Percentiles rank a stretch among this genome's conserved stretches.
These are phyloP conservation scores for Aspergillus pseudotamarii DNA, from an alignment of 2,329 filamentous ascomycete genomes.

Conservation along the genomic window DNA sequence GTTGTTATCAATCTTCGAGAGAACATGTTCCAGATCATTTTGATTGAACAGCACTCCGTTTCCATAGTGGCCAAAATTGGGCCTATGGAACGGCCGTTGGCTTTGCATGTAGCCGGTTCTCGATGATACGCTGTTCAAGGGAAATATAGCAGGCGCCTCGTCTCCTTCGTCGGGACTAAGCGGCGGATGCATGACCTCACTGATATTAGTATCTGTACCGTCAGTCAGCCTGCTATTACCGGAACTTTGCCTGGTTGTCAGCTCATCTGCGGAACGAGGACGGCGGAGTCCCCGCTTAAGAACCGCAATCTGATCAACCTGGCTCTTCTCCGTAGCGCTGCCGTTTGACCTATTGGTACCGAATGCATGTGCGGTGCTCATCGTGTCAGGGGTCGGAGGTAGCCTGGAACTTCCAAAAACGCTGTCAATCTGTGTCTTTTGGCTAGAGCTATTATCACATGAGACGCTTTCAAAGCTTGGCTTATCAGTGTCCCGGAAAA, in stretches of 20 bases:
- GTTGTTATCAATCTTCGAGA: conserved; percentile 26
- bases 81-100: conserved; percentile 27
- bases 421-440: conserved; percentile 32
- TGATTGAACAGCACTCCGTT: conserved; percentile 26
- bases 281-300: conserved; percentile 27
- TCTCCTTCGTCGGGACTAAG: conserved; percentile 21
- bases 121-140: conserved; percentile 31
- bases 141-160: conserved; percentile 35
- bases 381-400: conserved; percentile 48
- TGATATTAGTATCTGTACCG: conserved; percentile 37
- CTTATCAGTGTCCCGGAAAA: conserved; percentile 24
- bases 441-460: conserved; percentile 26
- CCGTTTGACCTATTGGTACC: conserved; percentile 37
- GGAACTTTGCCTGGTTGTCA: conserved; percentile 35
- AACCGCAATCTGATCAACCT: conserved; percentile 25
- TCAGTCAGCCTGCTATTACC: conserved; percentile 32
- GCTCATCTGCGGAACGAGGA: conserved; percentile 39
- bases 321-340: conserved; percentile 34
- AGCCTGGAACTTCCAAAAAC: conserved; percentile 39
- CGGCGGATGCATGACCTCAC: conserved; percentile 32
- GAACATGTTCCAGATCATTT: conserved; percentile 23
- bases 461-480: conserved; percentile 29
- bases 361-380: conserved; percentile 42
- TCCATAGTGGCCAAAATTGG: conserved; percentile 23
- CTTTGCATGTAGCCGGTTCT: conserved; percentile 29